These are phyloP conservation scores for Colletotrichum tanaceti DNA, from an alignment of 2,329 filamentous ascomycete species.

Conservation along the genomic window DNA sequence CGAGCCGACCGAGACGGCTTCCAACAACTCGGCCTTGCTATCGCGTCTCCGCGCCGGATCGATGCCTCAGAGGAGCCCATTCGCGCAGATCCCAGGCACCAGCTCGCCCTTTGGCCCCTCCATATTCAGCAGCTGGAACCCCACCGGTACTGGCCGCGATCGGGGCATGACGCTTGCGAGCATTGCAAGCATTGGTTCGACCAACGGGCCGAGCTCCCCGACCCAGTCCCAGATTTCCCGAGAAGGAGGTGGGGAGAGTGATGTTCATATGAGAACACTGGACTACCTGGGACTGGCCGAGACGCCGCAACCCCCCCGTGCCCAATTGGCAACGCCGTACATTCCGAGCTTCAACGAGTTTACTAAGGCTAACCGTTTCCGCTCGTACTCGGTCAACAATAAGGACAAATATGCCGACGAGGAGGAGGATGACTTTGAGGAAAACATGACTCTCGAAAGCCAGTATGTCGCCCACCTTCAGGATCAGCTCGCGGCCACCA, in stretches of 20 bases:
- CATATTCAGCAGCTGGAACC: slow-evolving; percentile 85
- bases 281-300: slow-evolving; percentile 97
- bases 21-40: slow-evolving; percentile 77
- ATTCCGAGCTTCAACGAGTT: slow-evolving; percentile 77
- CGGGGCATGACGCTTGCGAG: slow-evolving; percentile 86
- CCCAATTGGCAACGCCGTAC: slow-evolving; percentile 79
- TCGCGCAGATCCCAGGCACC: slow-evolving; percentile 63
- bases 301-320: slow-evolving; percentile 83
- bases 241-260: slow-evolving; percentile 85
- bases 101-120: slow-evolving; percentile 85
- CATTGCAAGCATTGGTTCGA: slow-evolving; percentile 85
- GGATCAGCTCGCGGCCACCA: slow-evolving; percentile 72
- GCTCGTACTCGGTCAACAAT: slow-evolving; percentile 98
- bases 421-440: slow-evolving; percentile 81
- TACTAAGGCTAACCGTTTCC: slow-evolving; percentile 85
- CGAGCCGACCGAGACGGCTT: slow-evolving; percentile 57
- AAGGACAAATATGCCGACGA: slow-evolving; percentile 96
- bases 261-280: slow-evolving; percentile 88
- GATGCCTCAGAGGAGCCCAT: slow-evolving; percentile 88
- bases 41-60: slow-evolving; percentile 91
- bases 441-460: slow-evolving; percentile 62
- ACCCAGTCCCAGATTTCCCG: slow-evolving; percentile 87
- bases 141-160: slow-evolving; percentile 74
- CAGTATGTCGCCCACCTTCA: slow-evolving; percentile 72
- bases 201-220: slow-evolving; percentile 86